phyloP scores from a whole-genome alignment of 495 filamentous ascomycete species.

The Penicillium diatomitis region DNA sequence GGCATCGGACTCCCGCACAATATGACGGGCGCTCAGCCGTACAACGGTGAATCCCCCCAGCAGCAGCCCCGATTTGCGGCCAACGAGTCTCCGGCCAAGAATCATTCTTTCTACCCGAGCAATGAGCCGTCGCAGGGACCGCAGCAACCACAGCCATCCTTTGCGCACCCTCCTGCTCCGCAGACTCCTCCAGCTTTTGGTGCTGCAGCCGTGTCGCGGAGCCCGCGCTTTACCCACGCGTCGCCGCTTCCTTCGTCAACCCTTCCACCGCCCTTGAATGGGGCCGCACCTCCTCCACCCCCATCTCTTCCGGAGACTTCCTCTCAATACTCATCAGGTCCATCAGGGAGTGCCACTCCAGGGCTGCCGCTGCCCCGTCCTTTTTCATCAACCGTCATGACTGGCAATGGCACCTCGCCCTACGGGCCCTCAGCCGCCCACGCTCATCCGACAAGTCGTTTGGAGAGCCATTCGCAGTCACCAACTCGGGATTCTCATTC shows the following conservation, averaged over 20 bases:
- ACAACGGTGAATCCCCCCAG: slow-evolving; percentile 36
- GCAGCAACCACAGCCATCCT: slow-evolving; percentile 26
- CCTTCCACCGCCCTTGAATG: slow-evolving; percentile 41
- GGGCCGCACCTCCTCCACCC: slow-evolving; percentile 38
- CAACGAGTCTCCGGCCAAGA: slow-evolving; percentile 40
- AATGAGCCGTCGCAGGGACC: slow-evolving; percentile 35
- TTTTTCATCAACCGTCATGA: slow-evolving; percentile 34
- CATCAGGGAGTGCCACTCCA: slow-evolving; percentile 23
- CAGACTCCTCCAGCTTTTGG: slow-evolving; percentile 45
- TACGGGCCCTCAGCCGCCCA: slow-evolving; percentile 35
- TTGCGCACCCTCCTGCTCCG: slow-evolving; percentile 32
- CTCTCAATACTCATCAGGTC: slow-evolving; percentile 35
- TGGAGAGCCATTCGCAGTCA: slow-evolving; percentile 35
- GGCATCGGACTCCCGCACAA: slow-evolving; percentile 30
- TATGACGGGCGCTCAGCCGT: slow-evolving; percentile 43
- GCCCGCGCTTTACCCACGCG: slow-evolving; percentile 42
- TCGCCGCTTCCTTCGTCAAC: slow-evolving; percentile 43
- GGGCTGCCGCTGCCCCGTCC: slow-evolving; percentile 31
- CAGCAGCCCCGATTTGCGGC: slow-evolving; percentile 31
- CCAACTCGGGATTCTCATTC: slow-evolving; percentile 34
- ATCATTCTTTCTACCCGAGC: slow-evolving; percentile 44
- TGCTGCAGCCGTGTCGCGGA: slow-evolving; percentile 46
- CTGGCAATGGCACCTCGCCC: slow-evolving; percentile 31
- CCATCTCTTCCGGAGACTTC: slow-evolving; percentile 33
- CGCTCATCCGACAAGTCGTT: slow-evolving; percentile 36